phyloP scores from a whole-genome alignment of 1,284 basidiomycete genomes.

The Vanrija humicola region DNA sequence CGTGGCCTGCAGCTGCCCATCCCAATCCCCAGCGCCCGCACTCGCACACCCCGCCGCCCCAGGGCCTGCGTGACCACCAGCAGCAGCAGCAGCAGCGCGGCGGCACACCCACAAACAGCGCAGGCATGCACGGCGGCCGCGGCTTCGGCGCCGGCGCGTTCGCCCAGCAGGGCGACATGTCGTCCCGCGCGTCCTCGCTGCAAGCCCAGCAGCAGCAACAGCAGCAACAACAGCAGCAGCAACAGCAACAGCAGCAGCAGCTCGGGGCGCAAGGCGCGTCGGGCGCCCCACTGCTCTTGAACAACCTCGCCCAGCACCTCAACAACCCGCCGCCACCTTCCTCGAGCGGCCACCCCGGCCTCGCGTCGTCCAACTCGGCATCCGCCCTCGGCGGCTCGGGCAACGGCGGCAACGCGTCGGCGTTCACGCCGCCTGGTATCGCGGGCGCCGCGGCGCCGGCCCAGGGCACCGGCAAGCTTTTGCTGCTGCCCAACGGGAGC shows the following conservation, averaged over 20 bases:
- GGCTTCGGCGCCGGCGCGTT: conserved; percentile 1
- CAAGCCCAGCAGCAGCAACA: conserved; percentile 9
- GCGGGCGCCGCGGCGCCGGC: neutral
- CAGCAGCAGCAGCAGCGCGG: no score
- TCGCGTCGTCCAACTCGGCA: neutral
- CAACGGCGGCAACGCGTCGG: conserved; percentile 1
- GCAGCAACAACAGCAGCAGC: conserved; percentile 10
- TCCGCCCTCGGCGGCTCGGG: conserved; percentile 5
- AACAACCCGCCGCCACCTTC: conserved; percentile 49
- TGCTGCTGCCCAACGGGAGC: conserved; percentile 45
- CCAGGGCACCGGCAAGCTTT: conserved; percentile 37
- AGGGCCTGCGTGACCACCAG: no score
- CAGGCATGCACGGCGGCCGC: conserved; percentile 15
- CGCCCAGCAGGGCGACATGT: conserved; percentile 15
- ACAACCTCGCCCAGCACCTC: conserved; percentile 46
- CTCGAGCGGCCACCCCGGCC: neutral
- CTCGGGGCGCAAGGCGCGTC: conserved; percentile 8
- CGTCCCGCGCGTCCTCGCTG: conserved; percentile 11
- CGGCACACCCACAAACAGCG: neutral
- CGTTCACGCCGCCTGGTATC: neutral
- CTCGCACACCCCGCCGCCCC: neutral
- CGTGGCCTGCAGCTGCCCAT: neutral
- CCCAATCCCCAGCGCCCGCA: neutral
- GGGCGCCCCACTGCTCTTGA: conserved; percentile 38
- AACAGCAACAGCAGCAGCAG: conserved; percentile 11